These are phyloP conservation scores for Macadamia integrifolia DNA, from an alignment of 164 flowering plant genomes.

Conservation along the genomic window DNA sequence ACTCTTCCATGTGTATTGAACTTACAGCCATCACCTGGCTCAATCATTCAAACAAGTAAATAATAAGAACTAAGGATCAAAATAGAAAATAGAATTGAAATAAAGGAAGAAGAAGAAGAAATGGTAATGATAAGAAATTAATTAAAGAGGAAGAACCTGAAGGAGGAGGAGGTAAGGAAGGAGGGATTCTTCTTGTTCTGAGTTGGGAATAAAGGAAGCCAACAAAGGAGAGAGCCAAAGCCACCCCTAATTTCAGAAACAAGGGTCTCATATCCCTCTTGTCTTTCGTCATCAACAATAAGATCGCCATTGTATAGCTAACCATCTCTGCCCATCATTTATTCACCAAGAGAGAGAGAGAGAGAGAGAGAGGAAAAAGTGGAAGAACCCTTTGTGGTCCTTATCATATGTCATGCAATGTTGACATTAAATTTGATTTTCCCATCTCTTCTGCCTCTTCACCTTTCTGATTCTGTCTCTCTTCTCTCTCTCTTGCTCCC, in stretches of 20 bases:
- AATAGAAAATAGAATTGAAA: background rate
- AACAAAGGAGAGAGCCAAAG: constrained; percentile 67
- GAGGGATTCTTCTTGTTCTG: constrained; percentile 16
- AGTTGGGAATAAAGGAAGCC: constrained; percentile 50
- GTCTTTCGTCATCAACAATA: constrained; percentile 25
- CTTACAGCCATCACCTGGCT: constrained; percentile 19
- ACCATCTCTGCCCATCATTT: too few relatives aligned
- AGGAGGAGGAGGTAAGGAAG: constrained; percentile 22
- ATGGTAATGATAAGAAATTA: background rate
- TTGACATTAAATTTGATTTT: too few relatives aligned
- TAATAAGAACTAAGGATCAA: constrained; percentile 4
- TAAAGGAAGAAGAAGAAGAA: background rate
- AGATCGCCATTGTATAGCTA: background rate
- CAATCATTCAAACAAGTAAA: constrained; percentile 1
- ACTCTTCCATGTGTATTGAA: constrained; percentile 12
- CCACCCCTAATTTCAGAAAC: constrained; percentile 63
- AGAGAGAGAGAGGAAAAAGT: background rate
- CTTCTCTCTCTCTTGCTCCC: too few relatives aligned
- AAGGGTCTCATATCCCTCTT: constrained; percentile 37
- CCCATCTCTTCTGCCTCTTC: too few relatives aligned
- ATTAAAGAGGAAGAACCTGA: constrained; percentile 26
- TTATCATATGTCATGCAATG: background rate
- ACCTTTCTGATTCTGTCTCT: too few relatives aligned
- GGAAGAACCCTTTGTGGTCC: background rate
- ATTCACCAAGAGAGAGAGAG: too few relatives aligned